Percentiles rank a stretch among this genome's conserved stretches.
phyloP scores from a whole-genome alignment of 1,284 basidiomycete genomes.

The Rhodotorula glutinis region DNA sequence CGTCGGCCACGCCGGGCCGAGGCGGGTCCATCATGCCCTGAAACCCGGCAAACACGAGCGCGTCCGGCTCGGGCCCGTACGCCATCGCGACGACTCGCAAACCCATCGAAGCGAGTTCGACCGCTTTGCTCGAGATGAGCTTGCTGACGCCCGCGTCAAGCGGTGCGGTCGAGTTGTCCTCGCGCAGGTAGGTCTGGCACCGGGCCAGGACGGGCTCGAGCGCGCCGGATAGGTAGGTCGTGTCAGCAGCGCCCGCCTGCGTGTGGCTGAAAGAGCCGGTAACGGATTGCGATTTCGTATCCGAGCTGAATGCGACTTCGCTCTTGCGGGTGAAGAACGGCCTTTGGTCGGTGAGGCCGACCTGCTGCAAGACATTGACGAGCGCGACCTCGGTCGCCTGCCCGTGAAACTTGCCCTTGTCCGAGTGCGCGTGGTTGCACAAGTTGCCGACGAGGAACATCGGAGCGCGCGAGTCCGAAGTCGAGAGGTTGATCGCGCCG shows the following conservation, averaged over 20 bases:
- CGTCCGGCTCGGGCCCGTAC: constrained; percentile 60
- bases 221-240: constrained; percentile 88
- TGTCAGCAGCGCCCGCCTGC: constrained; percentile 58
- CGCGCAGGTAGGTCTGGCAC: constrained; percentile 83
- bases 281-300: constrained; percentile 87
- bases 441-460: constrained; percentile 57
- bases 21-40: constrained; percentile 96
- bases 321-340: constrained; percentile 66
- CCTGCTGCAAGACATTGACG: constrained; percentile 71
- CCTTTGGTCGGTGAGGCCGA: constrained; percentile 69
- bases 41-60: constrained; percentile 84
- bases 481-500: constrained; percentile 35
- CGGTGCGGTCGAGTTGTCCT: constrained; percentile 72
- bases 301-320: constrained; percentile 88
- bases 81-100: constrained; percentile 87
- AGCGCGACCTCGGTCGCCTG: constrained; percentile 93
- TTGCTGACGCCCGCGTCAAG: constrained; percentile 67
- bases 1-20: constrained; percentile 83
- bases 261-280: constrained; percentile 58
- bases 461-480: constrained; percentile 52
- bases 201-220: constrained; percentile 80
- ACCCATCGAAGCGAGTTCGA: constrained; percentile 68
- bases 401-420: constrained; percentile 73
- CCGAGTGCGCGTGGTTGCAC: constrained; percentile 59
- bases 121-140: constrained; percentile 67